Base-by-base conservation (phyloP, 2,329 filamentous ascomycete genomes). In the Talaromyces sp. region DNA sequence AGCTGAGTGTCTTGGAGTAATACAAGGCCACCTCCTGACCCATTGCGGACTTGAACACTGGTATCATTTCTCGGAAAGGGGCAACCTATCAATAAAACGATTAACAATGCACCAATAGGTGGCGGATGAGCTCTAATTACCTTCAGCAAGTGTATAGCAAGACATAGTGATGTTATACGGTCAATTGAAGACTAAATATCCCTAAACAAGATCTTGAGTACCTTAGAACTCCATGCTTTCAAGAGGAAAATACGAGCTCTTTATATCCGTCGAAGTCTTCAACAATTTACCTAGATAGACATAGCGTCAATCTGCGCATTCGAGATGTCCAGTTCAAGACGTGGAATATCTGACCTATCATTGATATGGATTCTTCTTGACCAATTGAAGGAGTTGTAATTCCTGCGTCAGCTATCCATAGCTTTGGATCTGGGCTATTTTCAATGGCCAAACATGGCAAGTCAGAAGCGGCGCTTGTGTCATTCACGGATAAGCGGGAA, bases 1-100 rank as follows among this genome's bases (percentile, higher is more conserved):
- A 88, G 71, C 60, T 87, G 84, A n/a, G 84, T 86, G 69, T 87
- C 85, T 66, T 84, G 80, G 0, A 88, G 75, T 1, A 83, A 74
- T 1, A 78, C 76, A 4, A 84, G 74, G 9, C 81, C 81, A 19
- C 73, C 70, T 22, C 73, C 73, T 9, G 69, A 68, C 13, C 68
- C 63, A 50, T 69, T 71, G 19, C 73, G 72, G 16, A 74, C 60
- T 1, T 68, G 71, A 68, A 48, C 66, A 67, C 48, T 69, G 67
- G 59, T 72, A 59, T 4, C 70, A 67, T 31, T 72, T 69, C 63
- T 74, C 60, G 27, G 63, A 24, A 58, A 74, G 19, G 63, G 73
- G 68, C 59, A 73, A 57, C 73, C 73, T 75, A 52, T 31, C 5
- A 19, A 27, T 60, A 7, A 35, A 37, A 39, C 31, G 4, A 41